Evolutionary conservation across 495 filamentous ascomycete species (phyloP).

Genomic region (Hypoxylon trugodes): DNA sequence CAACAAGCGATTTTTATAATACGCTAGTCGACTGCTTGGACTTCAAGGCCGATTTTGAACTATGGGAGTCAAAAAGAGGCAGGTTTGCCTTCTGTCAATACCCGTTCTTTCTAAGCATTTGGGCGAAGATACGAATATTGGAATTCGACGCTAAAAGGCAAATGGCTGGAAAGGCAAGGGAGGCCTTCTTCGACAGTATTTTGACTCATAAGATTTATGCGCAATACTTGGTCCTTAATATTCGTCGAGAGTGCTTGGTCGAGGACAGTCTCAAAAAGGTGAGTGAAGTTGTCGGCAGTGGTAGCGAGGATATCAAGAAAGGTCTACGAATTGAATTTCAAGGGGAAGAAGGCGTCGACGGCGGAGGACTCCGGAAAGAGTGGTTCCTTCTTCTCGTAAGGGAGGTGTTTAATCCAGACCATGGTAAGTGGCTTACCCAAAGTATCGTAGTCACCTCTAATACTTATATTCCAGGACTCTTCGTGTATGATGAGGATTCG

Average conservation of each 20-base stretch:
- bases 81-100: conserved; percentile 94
- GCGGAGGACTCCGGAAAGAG: conserved; percentile 90
- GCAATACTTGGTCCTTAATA: conserved; percentile 80
- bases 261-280: conserved; percentile 89
- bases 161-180: conserved; percentile 89
- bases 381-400: conserved; percentile 94
- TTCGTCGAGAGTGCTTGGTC: conserved; percentile 87
- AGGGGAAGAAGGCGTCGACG: conserved; percentile 92
- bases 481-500: conserved; percentile 94
- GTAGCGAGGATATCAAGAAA: conserved; percentile 92
- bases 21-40: conserved; percentile 85
- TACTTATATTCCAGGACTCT: conserved; percentile 67
- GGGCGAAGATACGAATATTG: conserved; percentile 91
- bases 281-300: conserved; percentile 84
- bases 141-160: conserved; percentile 91
- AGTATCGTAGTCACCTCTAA: not conserved
- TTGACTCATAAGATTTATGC: conserved; percentile 75
- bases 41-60: conserved; percentile 86
- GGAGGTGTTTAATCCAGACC: conserved; percentile 90
- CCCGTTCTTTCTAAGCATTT: conserved; percentile 92
- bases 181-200: conserved; percentile 92
- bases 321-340: conserved; percentile 85
- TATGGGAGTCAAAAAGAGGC: conserved; percentile 78
- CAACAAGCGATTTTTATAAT: conserved; percentile 88
- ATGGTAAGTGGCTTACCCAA: conserved; percentile 66